Evolutionary conservation across 352 stramenopile genomes (phyloP).

Genomic region (Globisporangium nodosum): DNA sequence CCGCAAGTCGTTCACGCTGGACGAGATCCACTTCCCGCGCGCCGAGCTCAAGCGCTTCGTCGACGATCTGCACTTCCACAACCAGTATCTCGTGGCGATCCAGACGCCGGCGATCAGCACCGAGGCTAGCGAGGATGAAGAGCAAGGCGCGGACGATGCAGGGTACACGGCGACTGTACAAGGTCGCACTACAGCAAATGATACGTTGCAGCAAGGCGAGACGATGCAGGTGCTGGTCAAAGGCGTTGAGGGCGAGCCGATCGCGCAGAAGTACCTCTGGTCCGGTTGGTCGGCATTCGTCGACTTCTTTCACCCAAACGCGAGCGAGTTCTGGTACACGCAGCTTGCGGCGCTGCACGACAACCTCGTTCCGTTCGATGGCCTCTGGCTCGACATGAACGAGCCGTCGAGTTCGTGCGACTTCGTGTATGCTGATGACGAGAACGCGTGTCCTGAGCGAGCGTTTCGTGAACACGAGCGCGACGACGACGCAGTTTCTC

Average conservation of each 20-base stretch:
- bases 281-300: constrained; percentile 68
- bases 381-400: constrained; percentile 83
- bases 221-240: constrained; percentile 75
- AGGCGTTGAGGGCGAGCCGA: constrained; percentile 49
- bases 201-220: constrained; percentile 31
- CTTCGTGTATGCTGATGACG: constrained; percentile 25
- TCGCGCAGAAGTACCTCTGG: constrained; percentile 63
- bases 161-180: neutral
- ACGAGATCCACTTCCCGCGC: constrained; percentile 44
- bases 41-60: constrained; percentile 46
- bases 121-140: neutral
- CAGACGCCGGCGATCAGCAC: constrained; percentile 57
- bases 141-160: neutral
- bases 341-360: constrained; percentile 59
- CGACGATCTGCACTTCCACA: constrained; percentile 75
- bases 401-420: constrained; percentile 74
- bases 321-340: constrained; percentile 60
- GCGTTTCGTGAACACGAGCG: neutral
- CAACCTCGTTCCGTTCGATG: constrained; percentile 61
- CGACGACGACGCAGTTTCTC: neutral
- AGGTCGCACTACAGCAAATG: neutral
- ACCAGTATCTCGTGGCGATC: constrained; percentile 70
- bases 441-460: constrained; percentile 23
- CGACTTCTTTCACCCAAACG: constrained; percentile 82
- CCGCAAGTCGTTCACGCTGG: constrained; percentile 50